Conservation (phyloP, 2,329 filamentous ascomycete species). For the Phyllosticta paracitricarpa region DNA sequence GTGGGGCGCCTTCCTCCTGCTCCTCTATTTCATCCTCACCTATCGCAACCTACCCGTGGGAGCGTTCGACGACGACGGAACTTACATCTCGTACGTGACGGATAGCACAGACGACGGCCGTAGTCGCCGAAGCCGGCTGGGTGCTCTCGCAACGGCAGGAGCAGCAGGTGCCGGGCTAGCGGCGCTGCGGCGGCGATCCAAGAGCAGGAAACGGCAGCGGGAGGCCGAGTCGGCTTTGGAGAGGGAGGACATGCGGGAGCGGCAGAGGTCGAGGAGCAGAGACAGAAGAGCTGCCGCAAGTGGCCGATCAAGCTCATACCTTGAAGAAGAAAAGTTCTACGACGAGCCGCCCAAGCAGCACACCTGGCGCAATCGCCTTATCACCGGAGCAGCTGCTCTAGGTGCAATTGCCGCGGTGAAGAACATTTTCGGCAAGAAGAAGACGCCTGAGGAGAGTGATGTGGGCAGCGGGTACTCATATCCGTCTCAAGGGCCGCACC, state of each 20-base stretch:
- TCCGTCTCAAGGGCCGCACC: slow-evolving; percentile 38
- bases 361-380: slow-evolving; percentile 36
- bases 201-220: slow-evolving; percentile 27
- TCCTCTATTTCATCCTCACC: slow-evolving; percentile 70
- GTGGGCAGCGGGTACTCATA: slow-evolving; percentile 42
- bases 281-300: background rate
- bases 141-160: slow-evolving; percentile 43
- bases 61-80: slow-evolving; percentile 47
- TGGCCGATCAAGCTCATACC: slow-evolving; percentile 16
- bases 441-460: slow-evolving; percentile 39
- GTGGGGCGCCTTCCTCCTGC: slow-evolving; percentile 61
- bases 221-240: background rate
- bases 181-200: slow-evolving; percentile 36
- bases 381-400: slow-evolving; percentile 34
- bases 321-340: slow-evolving; percentile 34
- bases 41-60: slow-evolving; percentile 53
- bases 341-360: slow-evolving; percentile 17
- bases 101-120: slow-evolving; percentile 39
- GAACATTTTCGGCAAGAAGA: slow-evolving; percentile 51
- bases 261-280: background rate
- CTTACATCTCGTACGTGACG: slow-evolving; percentile 46
- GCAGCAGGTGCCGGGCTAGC: slow-evolving; percentile 49
- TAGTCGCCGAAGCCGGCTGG: slow-evolving; percentile 29
- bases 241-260: background rate
- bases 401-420: slow-evolving; percentile 32